Evolutionary conservation across 768 basidiomycete species (phyloP).

Genomic region (button mushroom (Agaricus bisporus)): DNA sequence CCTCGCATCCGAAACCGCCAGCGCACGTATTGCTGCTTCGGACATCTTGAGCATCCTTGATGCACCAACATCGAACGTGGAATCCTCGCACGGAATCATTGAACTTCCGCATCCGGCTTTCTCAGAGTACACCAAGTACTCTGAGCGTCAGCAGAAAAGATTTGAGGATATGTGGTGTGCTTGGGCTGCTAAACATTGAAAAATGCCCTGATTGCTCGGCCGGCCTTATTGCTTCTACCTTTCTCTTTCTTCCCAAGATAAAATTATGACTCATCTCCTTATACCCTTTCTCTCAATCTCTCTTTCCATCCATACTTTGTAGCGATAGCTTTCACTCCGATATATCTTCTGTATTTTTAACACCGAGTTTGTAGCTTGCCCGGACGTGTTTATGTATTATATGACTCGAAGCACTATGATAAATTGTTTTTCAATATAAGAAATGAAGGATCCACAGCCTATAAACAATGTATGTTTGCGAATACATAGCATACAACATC

Average conservation of each 20-base stretch:
- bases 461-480: neutral
- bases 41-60: conserved; percentile 60
- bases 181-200: conserved; percentile 28
- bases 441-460: neutral
- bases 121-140: conserved; percentile 49
- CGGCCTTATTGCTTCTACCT: neutral
- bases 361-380: conserved; percentile 9
- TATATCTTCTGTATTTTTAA: conserved; percentile 6
- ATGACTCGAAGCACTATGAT: neutral
- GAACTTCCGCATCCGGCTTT: conserved; percentile 58
- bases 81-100: conserved; percentile 41
- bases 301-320: neutral
- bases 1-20: conserved; percentile 51
- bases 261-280: neutral
- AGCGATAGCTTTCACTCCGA: conserved; percentile 12
- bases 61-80: neutral
- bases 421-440: neutral
- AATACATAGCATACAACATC: conserved; percentile 16
- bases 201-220: too few relatives aligned
- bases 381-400: neutral
- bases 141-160: conserved; percentile 43
- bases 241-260: neutral
- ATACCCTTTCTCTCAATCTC: neutral
- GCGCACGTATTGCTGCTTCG: conserved; percentile 53
- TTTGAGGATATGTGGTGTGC: conserved; percentile 56